Base-by-base conservation (phyloP, 2,329 filamentous ascomycete species). In the Calonectria crousiana region DNA sequence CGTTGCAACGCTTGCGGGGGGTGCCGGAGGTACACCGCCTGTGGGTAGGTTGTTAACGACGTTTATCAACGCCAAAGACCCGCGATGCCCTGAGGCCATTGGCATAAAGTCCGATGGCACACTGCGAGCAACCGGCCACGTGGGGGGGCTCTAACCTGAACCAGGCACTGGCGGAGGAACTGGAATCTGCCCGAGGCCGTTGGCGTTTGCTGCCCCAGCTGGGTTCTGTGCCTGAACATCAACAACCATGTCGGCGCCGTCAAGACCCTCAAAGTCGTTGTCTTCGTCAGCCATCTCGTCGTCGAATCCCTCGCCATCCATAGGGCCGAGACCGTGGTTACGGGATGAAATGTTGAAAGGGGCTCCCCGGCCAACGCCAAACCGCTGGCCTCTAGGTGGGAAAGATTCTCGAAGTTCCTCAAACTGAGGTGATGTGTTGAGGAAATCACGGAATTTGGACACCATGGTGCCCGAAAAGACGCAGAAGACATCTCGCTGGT, bases 401-500 rank as follows among this genome's bases (percentile, higher is more conserved):
- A 82, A 73, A 28, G 76, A 81, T 9, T 87, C 84, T 36, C 87
- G 86, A 10, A 87, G 78, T 4, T 86, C 84, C 51, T 87, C 85
- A 69, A 90, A 91, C 41, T 86, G 84, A 0, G 85, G 83, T 14
- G 87, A 85, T 0, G 84, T 87, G 77, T 95, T 97, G 49, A 99
- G 89, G 82, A 95, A 94, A 34, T 93, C 90, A 52, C 96, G 93
- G 32, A 99, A 91, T 51, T 91, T 91, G 52, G 88, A 88, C 2
- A 99, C 96, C 70, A 96, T 96, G 32, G 91, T 90, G 8, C 97
- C 96, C 2, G 96, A 98, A 84, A 99, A 99, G 69, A 99, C 97
- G 82, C 97, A 99, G 83, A 99, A 99, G 10, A 98, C 95, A 67
- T 96, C 93, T 76, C 97, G 92, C 84, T 99, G 97, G 82, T 98